Percentiles rank a stretch among this genome's conserved stretches.
These are phyloP conservation scores for Letharia columbiana DNA, from an alignment of 495 filamentous ascomycete species.

Conservation along the genomic window DNA sequence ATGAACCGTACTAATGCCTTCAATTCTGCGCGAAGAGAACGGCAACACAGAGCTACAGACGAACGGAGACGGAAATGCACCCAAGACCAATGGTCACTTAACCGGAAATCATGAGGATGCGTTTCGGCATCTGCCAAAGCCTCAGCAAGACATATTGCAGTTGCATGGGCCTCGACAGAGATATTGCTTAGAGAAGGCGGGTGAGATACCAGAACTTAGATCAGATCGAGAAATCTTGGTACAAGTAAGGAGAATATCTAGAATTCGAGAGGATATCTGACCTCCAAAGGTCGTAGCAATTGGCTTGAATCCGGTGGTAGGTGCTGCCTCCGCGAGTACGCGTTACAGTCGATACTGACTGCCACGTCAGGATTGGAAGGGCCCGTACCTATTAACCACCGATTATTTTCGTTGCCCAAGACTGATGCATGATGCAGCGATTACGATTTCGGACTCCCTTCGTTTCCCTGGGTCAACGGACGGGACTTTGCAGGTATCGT, in stretches of 20 bases:
- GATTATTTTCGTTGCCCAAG: constrained; percentile 3
- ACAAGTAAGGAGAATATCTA: constrained; percentile 9
- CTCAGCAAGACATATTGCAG: constrained; percentile 36
- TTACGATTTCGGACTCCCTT: constrained; percentile 57
- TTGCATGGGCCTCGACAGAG: constrained; percentile 37
- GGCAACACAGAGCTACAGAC: constrained; percentile 15
- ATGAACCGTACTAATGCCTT: constrained; percentile 10
- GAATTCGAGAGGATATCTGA: constrained; percentile 6
- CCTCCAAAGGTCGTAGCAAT: constrained; percentile 41
- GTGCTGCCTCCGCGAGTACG: background rate
- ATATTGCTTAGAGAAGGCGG: constrained; percentile 26
- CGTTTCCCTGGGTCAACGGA: constrained; percentile 57
- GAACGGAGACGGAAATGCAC: constrained; percentile 3
- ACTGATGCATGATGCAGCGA: constrained; percentile 36
- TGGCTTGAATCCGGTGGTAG: constrained; percentile 54
- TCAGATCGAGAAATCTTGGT: constrained; percentile 15
- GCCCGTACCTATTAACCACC: constrained; percentile 41
- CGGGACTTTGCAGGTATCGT: constrained; percentile 55
- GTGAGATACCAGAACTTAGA: constrained; percentile 21
- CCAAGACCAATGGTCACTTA: constrained; percentile 18
- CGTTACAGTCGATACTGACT: background rate
- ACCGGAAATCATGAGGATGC: constrained; percentile 13
- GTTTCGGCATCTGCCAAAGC: constrained; percentile 22
- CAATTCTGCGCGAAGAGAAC: constrained; percentile 13
- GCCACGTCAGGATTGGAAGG: constrained; percentile 52